Base-by-base conservation (phyloP, 371 early-diverging fungal genomes). In the Actinomucor elegans region DNA sequence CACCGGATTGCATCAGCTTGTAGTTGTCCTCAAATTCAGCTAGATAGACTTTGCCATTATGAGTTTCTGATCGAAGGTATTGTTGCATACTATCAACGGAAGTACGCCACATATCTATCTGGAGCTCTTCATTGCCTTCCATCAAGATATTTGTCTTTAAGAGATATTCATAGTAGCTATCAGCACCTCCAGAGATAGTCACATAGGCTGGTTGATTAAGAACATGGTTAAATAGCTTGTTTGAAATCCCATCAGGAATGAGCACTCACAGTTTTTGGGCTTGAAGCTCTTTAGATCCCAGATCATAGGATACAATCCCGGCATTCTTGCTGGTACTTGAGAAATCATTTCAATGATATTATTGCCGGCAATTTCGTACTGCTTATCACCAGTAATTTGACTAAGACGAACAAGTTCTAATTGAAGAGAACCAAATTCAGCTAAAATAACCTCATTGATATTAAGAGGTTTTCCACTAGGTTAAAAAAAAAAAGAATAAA, bases 131-230 rank as follows among this genome's bases (percentile, higher is more conserved):
- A 17, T 78, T 55, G 46, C 73, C 84, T 52, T 71, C 67, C 65
- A 82, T 59, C 21, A 80, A 34, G 8, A 90, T 61, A 72, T 84
- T 83, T 23, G 85, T 75, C 59, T 92, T 90, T 17, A 90, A 67
- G 42, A 89, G 64, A 55, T 90, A 92, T 66, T 92, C 87, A 68
- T 96, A 97, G 66, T 91, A 97, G 54, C 92, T 91, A 61, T 97
- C 97, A 0, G 91, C 90, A 4, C 84, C 81, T 7, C 77, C 75
- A 18, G 80, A 80, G 21, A 75, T 75, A 23, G 81, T 78, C 59
- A 88, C 46, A 33, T 67, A 62, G 55, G 57, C 66, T 67, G 51
- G 17, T 61, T 35, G 18, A 48, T n/a, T 23, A 35, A 52, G 8
- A 10, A 34, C n/a, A 6, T 21, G 24, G 8, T 5, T n/a, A 23